Percentiles rank a stretch among this genome's conserved stretches.
phyloP scores from a whole-genome alignment of 345 rosid genomes.

The Euclidium syriacum region DNA sequence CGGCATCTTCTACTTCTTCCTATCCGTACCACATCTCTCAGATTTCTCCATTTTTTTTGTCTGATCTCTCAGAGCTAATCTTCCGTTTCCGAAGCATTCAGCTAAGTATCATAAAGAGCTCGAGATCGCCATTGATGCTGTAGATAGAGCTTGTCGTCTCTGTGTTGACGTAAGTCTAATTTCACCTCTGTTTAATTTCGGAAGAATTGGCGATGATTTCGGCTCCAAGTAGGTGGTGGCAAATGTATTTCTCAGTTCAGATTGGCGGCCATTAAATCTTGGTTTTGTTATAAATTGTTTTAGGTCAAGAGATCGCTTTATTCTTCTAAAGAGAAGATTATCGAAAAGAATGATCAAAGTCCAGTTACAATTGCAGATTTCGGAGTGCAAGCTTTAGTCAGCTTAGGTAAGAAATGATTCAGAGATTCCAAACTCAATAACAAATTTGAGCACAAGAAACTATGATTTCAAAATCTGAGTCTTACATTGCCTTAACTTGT shows the following conservation, averaged over 20 bases:
- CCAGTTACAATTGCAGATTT: constrained; percentile 92
- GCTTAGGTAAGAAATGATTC: constrained; percentile 47
- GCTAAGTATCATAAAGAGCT: constrained; percentile 72
- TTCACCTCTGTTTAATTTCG: neutral
- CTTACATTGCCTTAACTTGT: neutral
- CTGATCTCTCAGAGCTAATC: constrained; percentile 39
- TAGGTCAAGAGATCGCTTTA: constrained; percentile 33
- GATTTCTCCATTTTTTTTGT: neutral
- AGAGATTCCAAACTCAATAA: neutral
- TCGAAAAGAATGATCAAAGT: constrained; percentile 75
- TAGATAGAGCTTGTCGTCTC: constrained; percentile 77
- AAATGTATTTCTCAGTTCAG: neutral
- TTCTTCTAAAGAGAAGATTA: constrained; percentile 41
- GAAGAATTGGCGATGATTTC: neutral
- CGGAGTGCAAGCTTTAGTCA: constrained; percentile 84
- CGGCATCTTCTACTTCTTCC: neutral
- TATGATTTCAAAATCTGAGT: neutral
- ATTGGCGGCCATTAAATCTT: neutral
- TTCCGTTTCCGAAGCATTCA: constrained; percentile 55
- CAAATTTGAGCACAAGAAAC: neutral
- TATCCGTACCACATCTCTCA: neutral
- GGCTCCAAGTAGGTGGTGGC: neutral
- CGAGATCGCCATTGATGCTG: constrained; percentile 60
- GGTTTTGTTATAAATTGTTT: neutral
- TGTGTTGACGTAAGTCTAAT: constrained; percentile 53